These are phyloP conservation scores for Fusarium begoniae DNA, from an alignment of 2,329 filamentous ascomycete species.

Conservation along the genomic window DNA sequence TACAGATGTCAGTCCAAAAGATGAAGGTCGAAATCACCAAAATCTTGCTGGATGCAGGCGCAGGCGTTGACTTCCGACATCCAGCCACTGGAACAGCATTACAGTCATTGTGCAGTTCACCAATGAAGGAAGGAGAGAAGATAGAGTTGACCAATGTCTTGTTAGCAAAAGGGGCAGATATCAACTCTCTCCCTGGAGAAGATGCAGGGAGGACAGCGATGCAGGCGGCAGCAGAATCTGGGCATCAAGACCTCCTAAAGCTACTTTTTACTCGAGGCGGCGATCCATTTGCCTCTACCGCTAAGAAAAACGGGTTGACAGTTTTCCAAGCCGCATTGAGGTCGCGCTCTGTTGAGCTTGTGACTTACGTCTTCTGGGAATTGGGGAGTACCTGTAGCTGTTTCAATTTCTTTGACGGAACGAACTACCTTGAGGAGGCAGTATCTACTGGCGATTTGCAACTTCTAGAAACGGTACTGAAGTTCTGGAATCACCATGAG, in stretches of 20 bases:
- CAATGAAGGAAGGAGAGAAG: rapidly evolving
- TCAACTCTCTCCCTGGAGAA: neutral
- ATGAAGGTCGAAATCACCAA: rapidly evolving
- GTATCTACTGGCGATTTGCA: rapidly evolving
- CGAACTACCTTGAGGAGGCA: neutral
- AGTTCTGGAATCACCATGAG: neutral
- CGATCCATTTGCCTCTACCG: rapidly evolving
- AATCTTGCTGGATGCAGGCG: neutral
- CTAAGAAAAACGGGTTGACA: neutral
- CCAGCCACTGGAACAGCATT: neutral
- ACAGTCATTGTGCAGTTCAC: neutral
- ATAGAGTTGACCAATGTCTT: neutral
- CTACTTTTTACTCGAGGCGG: rapidly evolving
- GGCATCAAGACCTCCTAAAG: rapidly evolving
- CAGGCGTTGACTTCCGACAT: neutral
- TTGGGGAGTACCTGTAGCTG: rapidly evolving
- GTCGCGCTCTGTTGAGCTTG: neutral
- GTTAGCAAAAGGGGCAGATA: neutral
- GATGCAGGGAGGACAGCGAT: neutral
- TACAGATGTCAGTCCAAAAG: rapidly evolving
- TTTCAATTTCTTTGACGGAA: rapidly evolving
- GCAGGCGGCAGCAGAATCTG: neutral
- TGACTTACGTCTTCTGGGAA: neutral
- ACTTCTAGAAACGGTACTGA: rapidly evolving
- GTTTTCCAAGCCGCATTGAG: neutral